Base-by-base conservation (phyloP, 1,139 yeast genomes). In the Geotrichum cucujoidarum region DNA sequence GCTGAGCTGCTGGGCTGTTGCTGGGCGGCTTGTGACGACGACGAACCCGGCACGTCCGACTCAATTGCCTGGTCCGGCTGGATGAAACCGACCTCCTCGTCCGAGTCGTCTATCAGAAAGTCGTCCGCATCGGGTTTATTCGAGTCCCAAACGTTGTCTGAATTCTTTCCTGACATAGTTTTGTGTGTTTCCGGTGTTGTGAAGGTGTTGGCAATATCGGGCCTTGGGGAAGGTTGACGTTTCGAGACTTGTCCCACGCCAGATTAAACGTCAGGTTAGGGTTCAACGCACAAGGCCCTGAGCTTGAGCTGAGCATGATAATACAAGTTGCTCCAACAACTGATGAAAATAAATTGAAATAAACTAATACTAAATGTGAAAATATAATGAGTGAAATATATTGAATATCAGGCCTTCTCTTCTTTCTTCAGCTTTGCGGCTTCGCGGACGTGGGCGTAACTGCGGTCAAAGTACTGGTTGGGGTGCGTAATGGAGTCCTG, bases 401-500 rank as follows among this genome's bases (percentile, higher is more conserved):
- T 40, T 17, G 40, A 24, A 24, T 24, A 6, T 24, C 27, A 24
- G 10, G 27, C 27, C 10, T 24, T 24, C 27, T 24, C 27, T 24
- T 24, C 8, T 24, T 24, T 24, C 27, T 36, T 21, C 8, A 14
- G 24, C 7, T 11, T 36, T 7, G 27, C 18, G 22, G 32, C 20
- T 20, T 30, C 37, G n/a, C 30, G 13, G 16, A 36, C 21, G 16
- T 29, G 24, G 11, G 49, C 40, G 30, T 41, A 50, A 29, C 53
- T 50, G 6, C 95, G 75, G 57, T 86, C 94, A 64, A 84, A 92
- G 65, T 89, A 92, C 55, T 83, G 74, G 63, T 89, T 89, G 7
- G 98, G 97, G 68, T 89, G 95, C 25, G 77, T 77, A 50, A 92
- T 86, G 50, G 77, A 74, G 49, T 74, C 73, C 14, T 65, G 67